Conservation (phyloP, 2,329 filamentous ascomycete species). For the Scorias spongiosa region DNA sequence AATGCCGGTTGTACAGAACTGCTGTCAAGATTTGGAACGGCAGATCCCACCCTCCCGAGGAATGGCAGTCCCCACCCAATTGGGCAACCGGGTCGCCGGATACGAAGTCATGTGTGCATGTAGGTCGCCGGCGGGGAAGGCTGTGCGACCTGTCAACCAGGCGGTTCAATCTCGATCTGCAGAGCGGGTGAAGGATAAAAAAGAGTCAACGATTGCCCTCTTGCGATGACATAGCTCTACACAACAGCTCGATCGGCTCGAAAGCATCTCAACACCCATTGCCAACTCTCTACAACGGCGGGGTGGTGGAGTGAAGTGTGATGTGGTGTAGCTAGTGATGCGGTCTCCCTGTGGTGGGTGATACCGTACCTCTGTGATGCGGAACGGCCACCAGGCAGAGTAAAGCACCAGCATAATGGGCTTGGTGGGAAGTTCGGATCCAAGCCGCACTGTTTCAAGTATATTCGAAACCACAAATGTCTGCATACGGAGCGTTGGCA, state of each 20-base stretch:
- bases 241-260: too few species aligned
- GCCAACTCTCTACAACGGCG: too few species aligned
- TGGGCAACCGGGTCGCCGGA: background rate
- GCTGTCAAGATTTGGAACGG: background rate
- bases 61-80: background rate
- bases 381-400: too few species aligned
- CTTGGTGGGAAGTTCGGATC: too few species aligned
- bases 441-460: background rate
- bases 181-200: background rate
- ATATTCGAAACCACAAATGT: background rate
- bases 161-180: background rate
- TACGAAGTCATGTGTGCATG: background rate
- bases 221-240: too few species aligned
- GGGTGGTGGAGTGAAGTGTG: too few species aligned
- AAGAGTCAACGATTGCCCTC: too few species aligned
- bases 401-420: too few species aligned
- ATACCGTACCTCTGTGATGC: too few species aligned
- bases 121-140: background rate
- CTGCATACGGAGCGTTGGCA: background rate
- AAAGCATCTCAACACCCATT: too few species aligned
- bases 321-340: too few species aligned
- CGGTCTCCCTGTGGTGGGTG: too few species aligned
- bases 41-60: background rate
- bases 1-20: background rate
- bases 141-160: background rate